Percentiles rank a stretch among this genome's conserved stretches.
These are phyloP conservation scores for Lupinus albus DNA, from an alignment of 306 rosid species.

Conservation along the genomic window DNA sequence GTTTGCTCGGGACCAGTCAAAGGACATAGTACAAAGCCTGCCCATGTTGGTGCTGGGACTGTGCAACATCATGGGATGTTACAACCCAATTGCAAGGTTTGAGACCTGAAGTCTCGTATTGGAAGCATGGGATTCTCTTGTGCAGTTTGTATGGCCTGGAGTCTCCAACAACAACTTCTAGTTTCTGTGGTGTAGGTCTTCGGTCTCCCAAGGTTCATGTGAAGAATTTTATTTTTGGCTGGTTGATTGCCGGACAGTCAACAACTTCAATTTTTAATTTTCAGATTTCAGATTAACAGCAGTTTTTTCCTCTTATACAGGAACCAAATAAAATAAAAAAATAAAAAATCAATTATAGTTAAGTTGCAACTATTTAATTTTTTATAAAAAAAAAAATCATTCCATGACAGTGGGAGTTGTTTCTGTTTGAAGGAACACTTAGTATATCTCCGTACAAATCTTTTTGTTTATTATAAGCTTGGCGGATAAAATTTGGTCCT, in stretches of 20 bases:
- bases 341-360: constrained; percentile 4
- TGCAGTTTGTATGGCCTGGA: too few species aligned
- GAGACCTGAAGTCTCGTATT: too few species aligned
- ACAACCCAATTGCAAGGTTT: too few species aligned
- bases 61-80: too few species aligned
- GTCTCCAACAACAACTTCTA: too few species aligned
- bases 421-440: constrained; percentile 35
- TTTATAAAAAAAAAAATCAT: constrained; percentile 22
- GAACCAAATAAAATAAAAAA: constrained; percentile 11
- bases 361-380: not conserved
- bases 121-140: too few species aligned
- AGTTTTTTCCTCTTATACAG: constrained; percentile 1
- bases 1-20: too few species aligned
- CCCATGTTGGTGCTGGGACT: too few species aligned
- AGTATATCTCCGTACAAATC: constrained; percentile 27
- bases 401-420: constrained; percentile 17
- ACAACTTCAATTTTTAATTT: constrained; percentile 4
- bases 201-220: too few species aligned
- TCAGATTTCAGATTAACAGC: constrained; percentile 6
- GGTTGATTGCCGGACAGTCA: constrained; percentile 11
- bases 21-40: too few species aligned
- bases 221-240: not conserved
- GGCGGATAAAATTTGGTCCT: constrained; percentile 29
- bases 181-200: too few species aligned
- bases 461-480: constrained; percentile 23